These are phyloP conservation scores for Solanum neorickii DNA, from an alignment of 257 asterid genomes.

Conservation along the genomic window DNA sequence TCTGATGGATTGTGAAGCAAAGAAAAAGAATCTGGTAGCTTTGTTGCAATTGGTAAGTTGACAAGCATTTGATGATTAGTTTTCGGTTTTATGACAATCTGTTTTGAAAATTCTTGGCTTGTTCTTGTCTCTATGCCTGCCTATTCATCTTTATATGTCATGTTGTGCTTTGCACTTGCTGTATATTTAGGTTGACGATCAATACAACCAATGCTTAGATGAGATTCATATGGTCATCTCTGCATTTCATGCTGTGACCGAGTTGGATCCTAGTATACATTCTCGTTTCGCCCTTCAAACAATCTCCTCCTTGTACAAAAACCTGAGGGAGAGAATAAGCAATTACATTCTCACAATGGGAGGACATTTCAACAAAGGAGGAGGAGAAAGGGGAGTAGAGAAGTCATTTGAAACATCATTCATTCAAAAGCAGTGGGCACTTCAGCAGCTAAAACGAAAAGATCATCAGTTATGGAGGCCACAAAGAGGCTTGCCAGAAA, in stretches of 20 bases:
- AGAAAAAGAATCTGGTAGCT: conserved; percentile 51
- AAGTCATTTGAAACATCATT: conserved; percentile 37
- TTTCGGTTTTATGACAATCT: neutral
- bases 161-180: neutral
- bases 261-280: conserved; percentile 62
- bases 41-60: conserved; percentile 59
- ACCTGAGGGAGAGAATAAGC: conserved; percentile 64
- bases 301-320: conserved; percentile 50
- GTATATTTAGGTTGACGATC: conserved; percentile 56
- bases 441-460: conserved; percentile 67
- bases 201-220: conserved; percentile 66
- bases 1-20: conserved; percentile 28
- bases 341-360: conserved; percentile 62
- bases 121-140: neutral
- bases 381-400: conserved; percentile 18
- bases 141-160: neutral
- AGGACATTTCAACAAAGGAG: conserved; percentile 2
- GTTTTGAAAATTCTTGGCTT: neutral
- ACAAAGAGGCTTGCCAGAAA: conserved; percentile 89
- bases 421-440: conserved; percentile 75
- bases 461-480: conserved; percentile 89
- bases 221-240: conserved; percentile 72
- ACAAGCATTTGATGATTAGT: neutral
- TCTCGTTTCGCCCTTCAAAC: conserved; percentile 72
- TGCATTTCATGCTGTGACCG: conserved; percentile 76